Conservation (phyloP, 2,329 filamentous ascomycete genomes). For the Diaporthe nobilis region DNA sequence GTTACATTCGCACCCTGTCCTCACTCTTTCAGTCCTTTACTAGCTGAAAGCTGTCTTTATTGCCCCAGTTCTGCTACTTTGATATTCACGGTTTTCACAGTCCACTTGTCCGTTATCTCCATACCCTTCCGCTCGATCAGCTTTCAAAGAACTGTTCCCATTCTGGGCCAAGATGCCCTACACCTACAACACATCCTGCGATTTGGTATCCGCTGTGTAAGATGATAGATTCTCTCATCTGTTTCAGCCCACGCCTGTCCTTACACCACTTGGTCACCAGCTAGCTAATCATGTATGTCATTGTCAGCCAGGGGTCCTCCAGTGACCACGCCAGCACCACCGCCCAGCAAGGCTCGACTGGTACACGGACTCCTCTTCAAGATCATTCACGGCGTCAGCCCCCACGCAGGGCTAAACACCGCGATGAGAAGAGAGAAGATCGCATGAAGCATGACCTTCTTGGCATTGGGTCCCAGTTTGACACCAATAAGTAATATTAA, state of each 20-base stretch:
- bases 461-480: neutral
- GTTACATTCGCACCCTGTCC: no score
- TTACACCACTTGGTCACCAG: no score
- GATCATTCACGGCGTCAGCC: neutral
- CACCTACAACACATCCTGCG: no score
- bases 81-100: neutral
- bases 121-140: neutral
- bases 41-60: no score
- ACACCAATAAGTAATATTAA: neutral
- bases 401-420: neutral
- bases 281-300: neutral
- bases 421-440: neutral
- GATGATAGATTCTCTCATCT: neutral
- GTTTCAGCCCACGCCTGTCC: no score
- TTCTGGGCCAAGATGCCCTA: neutral
- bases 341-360: neutral
- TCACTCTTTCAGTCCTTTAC: no score
- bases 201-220: neutral
- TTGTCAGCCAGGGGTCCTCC: neutral
- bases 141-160: neutral
- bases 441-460: slow-evolving; percentile 11
- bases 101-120: neutral
- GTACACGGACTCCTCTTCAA: neutral
- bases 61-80: no score
- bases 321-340: neutral